These are phyloP conservation scores for Talinum fruticosum DNA, from an alignment of 148 eudicot genomes.

Conservation along the genomic window DNA sequence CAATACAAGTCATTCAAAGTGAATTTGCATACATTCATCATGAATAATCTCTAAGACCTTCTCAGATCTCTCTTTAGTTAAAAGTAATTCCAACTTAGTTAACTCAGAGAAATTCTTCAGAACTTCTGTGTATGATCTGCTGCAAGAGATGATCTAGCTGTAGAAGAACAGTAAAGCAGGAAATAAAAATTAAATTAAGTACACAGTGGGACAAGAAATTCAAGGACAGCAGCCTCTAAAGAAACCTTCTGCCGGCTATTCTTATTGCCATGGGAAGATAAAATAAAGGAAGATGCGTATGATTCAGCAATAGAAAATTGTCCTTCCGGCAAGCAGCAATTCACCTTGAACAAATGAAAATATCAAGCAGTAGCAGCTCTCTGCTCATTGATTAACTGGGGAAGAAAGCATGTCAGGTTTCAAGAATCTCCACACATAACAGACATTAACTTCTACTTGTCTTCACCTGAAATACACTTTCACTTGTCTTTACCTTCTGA, in stretches of 20 bases:
- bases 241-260: conserved; percentile 55
- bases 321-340: too few relatives aligned
- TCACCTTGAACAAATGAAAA: too few relatives aligned
- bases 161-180: background rate
- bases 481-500: too few relatives aligned
- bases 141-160: conserved; percentile 29
- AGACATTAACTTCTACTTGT: too few relatives aligned
- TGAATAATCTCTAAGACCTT: conserved; percentile 83
- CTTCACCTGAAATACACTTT: too few relatives aligned
- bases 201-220: conserved; percentile 55
- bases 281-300: too few relatives aligned
- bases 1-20: background rate
- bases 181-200: background rate
- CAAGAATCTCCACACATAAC: too few relatives aligned
- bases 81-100: conserved; percentile 48
- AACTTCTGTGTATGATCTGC: conserved; percentile 80
- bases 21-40: conserved; percentile 55
- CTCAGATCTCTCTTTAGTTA: conserved; percentile 65
- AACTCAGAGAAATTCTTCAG: conserved; percentile 54
- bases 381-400: too few relatives aligned
- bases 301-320: too few relatives aligned
- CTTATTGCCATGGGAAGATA: conserved; percentile 10
- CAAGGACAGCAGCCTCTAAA: conserved; percentile 58
- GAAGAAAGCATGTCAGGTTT: too few relatives aligned
- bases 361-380: too few relatives aligned